A percentile compares a stretch with the other conserved stretches of the same genome.
Evolutionary conservation across 2,329 filamentous ascomycete genomes (phyloP).

Genomic region (Lizonia empirigonia): DNA sequence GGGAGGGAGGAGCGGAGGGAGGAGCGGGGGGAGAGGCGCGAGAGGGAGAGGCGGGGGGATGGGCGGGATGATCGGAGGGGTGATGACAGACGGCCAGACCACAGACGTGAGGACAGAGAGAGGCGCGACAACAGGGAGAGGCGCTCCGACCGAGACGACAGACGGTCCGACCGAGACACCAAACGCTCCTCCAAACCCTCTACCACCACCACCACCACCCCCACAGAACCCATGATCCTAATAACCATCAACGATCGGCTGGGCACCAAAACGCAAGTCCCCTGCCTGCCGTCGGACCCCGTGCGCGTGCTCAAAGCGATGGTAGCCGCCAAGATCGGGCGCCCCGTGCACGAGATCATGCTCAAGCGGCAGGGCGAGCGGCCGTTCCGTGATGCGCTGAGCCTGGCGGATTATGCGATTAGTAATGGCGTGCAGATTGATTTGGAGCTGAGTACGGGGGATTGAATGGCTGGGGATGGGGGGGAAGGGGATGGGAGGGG

Average conservation of each 20-base stretch:
- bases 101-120: no score
- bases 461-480: no score
- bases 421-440: constrained; percentile 78
- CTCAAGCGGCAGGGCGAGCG: constrained; percentile 89
- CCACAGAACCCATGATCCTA: constrained; percentile 81
- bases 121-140: no score
- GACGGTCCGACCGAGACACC: constrained; percentile 5
- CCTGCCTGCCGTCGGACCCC: constrained; percentile 82
- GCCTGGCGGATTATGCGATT: constrained; percentile 89
- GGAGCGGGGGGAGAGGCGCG: no score
- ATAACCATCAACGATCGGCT: constrained; percentile 95
- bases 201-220: constrained; percentile 31
- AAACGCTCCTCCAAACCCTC: constrained; percentile 26
- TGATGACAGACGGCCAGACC: no score
- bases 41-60: no score
- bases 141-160: no score
- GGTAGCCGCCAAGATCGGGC: constrained; percentile 86
- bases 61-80: no score
- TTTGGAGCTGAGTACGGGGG: constrained; percentile 49
- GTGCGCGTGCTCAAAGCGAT: constrained; percentile 89
- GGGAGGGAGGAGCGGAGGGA: no score
- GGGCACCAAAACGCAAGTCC: constrained; percentile 93
- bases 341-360: constrained; percentile 89
- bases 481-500: no score
- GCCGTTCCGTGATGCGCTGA: constrained; percentile 90